A percentile compares a stretch with the other conserved stretches of the same genome.
These are phyloP conservation scores for Sporisorium reilianum DNA, from an alignment of 1,284 basidiomycete species.

Conservation along the genomic window DNA sequence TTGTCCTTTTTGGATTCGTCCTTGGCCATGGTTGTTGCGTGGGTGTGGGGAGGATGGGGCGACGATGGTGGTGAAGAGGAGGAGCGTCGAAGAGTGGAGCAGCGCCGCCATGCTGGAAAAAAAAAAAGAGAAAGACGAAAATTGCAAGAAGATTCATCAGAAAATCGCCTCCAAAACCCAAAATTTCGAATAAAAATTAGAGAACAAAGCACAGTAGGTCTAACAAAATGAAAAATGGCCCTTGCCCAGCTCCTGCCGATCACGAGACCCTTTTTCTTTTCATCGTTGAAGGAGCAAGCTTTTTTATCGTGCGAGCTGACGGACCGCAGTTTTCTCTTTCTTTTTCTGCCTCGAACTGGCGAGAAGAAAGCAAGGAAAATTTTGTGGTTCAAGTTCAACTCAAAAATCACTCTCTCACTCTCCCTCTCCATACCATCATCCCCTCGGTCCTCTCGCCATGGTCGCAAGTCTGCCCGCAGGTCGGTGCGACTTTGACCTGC, in stretches of 20 bases:
- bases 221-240: slow-evolving; percentile 7
- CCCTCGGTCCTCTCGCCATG: slow-evolving; percentile 14
- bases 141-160: slow-evolving; percentile 5
- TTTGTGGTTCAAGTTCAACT: background rate
- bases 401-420: background rate
- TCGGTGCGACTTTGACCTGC: slow-evolving; percentile 21
- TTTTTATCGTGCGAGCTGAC: slow-evolving; percentile 28
- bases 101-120: background rate
- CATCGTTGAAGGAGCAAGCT: background rate
- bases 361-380: slow-evolving; percentile 6
- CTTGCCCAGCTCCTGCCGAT: slow-evolving; percentile 13
- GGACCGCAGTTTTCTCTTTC: slow-evolving; percentile 36
- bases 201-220: background rate
- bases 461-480: slow-evolving; percentile 27
- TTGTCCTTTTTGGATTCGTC: slow-evolving; percentile 64
- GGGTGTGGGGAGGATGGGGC: background rate
- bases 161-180: slow-evolving; percentile 4
- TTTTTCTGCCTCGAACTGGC: background rate
- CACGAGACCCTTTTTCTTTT: slow-evolving; percentile 13
- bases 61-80: slow-evolving; percentile 3
- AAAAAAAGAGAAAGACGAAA: background rate
- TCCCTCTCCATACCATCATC: slow-evolving; percentile 4
- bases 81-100: slow-evolving; percentile 2
- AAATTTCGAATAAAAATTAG: background rate
- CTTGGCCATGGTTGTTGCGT: slow-evolving; percentile 50